Evolutionary conservation across 2,329 filamentous ascomycete species (phyloP).

Genomic region (Didymella arachidicola): DNA sequence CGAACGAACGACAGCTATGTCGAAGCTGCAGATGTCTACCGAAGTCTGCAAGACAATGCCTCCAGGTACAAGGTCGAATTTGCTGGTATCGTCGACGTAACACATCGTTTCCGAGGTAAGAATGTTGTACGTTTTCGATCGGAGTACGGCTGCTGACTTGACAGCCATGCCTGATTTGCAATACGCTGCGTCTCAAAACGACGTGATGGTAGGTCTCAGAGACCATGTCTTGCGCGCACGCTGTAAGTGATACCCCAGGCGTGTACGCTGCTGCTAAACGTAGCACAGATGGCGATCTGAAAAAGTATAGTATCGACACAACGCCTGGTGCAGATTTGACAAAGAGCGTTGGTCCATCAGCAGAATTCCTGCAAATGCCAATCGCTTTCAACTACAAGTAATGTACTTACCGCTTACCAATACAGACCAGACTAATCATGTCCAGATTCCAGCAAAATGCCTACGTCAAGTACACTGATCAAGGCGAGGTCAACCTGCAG

Average conservation of each 20-base stretch:
- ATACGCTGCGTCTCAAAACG: conserved; percentile 72
- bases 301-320: conserved; percentile 64
- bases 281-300: conserved; percentile 62
- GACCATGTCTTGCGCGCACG: conserved; percentile 75
- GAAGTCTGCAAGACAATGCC: conserved; percentile 74
- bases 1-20: conserved; percentile 20
- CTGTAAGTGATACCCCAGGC: conserved; percentile 58
- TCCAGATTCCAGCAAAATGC: conserved; percentile 83
- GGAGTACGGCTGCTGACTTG: conserved; percentile 23
- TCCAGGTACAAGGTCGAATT: conserved; percentile 72
- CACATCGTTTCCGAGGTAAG: conserved; percentile 82
- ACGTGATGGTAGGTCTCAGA: conserved; percentile 74
- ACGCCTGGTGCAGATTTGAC: conserved; percentile 62
- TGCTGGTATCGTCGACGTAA: conserved; percentile 76
- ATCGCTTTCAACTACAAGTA: conserved; percentile 72
- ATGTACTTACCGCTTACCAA: conserved; percentile 16
- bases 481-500: conserved; percentile 42
- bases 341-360: conserved; percentile 78
- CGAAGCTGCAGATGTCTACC: conserved; percentile 58
- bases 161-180: conserved; percentile 83
- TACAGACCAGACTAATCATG: conserved; percentile 2
- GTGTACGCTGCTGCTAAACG: not conserved
- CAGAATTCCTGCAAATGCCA: conserved; percentile 76
- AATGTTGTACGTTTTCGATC: not conserved
- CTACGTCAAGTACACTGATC: conserved; percentile 68